These are phyloP conservation scores for Pythium apleroticum DNA, from an alignment of 352 stramenopile species.

Conservation along the genomic window DNA sequence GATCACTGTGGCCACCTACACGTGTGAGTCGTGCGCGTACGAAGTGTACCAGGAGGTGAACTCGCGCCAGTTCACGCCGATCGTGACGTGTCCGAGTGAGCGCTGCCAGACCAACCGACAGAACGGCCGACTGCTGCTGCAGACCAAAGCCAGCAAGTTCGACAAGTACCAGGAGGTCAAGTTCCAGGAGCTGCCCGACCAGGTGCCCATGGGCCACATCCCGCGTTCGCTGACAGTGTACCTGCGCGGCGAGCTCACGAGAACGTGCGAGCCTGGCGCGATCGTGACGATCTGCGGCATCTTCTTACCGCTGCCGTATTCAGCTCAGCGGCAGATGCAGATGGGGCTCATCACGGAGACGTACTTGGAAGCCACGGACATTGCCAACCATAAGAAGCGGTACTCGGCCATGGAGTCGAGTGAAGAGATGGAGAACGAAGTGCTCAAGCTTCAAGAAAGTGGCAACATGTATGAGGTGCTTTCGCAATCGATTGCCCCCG, in stretches of 20 bases:
- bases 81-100: constrained; percentile 89
- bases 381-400: constrained; percentile 97
- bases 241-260: constrained; percentile 90
- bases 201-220: constrained; percentile 98
- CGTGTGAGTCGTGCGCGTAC: constrained; percentile 94
- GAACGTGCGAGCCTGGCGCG: constrained; percentile 94
- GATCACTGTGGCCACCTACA: constrained; percentile 97
- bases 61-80: constrained; percentile 93
- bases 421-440: constrained; percentile 79
- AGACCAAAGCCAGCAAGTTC: constrained; percentile 98
- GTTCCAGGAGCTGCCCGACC: constrained; percentile 92
- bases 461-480: constrained; percentile 92
- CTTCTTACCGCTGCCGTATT: constrained; percentile 93
- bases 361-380: constrained; percentile 95
- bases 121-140: constrained; percentile 87
- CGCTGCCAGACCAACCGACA: constrained; percentile 84
- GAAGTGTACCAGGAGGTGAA: constrained; percentile 98
- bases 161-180: constrained; percentile 99
- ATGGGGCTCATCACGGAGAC: constrained; percentile 97
- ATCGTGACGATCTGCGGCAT: constrained; percentile 96
- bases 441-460: constrained; percentile 69
- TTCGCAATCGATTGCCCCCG: constrained; percentile 95
- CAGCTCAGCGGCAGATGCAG: constrained; percentile 93
- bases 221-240: constrained; percentile 93
- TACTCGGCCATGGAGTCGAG: constrained; percentile 93